Evolutionary conservation across 2,329 filamentous ascomycete species (phyloP), one percentile per base, ranked within the genome.

Genomic region (Sarocladiaceae sp.): DNA sequence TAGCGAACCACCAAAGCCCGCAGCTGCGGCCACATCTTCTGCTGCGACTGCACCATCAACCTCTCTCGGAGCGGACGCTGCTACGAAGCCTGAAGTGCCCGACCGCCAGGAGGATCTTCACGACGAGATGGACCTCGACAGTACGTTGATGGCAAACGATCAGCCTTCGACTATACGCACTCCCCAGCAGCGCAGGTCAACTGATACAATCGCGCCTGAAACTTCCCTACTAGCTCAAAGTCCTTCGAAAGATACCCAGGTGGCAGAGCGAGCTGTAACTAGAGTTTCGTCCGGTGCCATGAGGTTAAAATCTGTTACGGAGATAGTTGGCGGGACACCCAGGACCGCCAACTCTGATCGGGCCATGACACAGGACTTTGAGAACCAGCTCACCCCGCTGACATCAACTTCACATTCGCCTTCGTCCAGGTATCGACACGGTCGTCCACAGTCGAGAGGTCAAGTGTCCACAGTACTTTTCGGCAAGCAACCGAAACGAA

Each of bases 391-490:
- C 3, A 73, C 71, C 1, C 70, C 70, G 7, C 57, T 70, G n/a
- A 72, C 72, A 12, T 70, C 65, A 56, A 76, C 70, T 20, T 72
- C 69, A 52, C 73, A 69, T 56, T 77, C 74, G 13, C 71, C 74
- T 3, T 63, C 63, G 1, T 57, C 65, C 3, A 66, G 65, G 48
- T 56, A 60, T 4, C 61, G 60, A 23, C 44, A 48, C 22, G 47
- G n/a, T 17, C 29, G 47, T 31, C 47, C 47, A 3, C 47, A 50
- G 13, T 50, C 80, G 49, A 86, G 83, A 61, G 83, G 77, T 56
- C 86, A 86, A 59, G 74, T 86, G 13, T 90, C 86, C 1, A 88
- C 83, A 0, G 89, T 94, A 3, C 78, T 93, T 0, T 94, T 95
- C 64, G 86, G 87, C 2, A 90, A 88, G 61, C 82, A 83, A 52